Percentiles rank a stretch among this genome's conserved stretches.
Conservation (phyloP, 495 filamentous ascomycete species). For the Aspergillus ostianus region DNA sequence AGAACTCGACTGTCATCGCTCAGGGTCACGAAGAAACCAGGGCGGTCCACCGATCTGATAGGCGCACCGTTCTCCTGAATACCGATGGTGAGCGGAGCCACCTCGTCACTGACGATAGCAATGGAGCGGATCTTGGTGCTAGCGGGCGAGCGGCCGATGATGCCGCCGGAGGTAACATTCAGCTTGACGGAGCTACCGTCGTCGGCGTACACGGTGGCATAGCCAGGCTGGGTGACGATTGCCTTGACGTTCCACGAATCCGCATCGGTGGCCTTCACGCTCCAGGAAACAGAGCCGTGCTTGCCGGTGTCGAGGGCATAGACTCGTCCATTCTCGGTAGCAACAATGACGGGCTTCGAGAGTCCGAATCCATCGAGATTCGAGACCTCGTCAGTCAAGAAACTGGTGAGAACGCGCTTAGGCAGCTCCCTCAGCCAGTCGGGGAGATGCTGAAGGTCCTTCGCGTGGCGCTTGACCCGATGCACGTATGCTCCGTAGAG, state of each 20-base stretch:
- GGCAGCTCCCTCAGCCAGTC: conserved; percentile 67
- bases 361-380: conserved; percentile 82
- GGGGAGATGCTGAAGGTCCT: conserved; percentile 78
- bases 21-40: conserved; percentile 57
- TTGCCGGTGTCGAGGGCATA: conserved; percentile 76
- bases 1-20: conserved; percentile 59
- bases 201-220: conserved; percentile 55
- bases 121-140: conserved; percentile 33
- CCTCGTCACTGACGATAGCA: conserved; percentile 27
- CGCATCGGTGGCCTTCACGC: conserved; percentile 55
- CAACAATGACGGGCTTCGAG: conserved; percentile 76
- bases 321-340: conserved; percentile 75
- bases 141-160: conserved; percentile 39
- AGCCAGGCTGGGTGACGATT: conserved; percentile 58
- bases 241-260: conserved; percentile 66
- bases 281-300: conserved; percentile 75
- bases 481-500: conserved; percentile 79
- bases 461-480: conserved; percentile 75
- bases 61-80: conserved; percentile 39
- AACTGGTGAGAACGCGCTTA: conserved; percentile 61
- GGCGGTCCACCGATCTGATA: conserved; percentile 23
- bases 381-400: conserved; percentile 60
- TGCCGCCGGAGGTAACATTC: conserved; percentile 56
- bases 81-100: conserved; percentile 23
- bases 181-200: conserved; percentile 58